Conservation (phyloP, 2,329 filamentous ascomycete species). For the Fusarium armeniacum region DNA sequence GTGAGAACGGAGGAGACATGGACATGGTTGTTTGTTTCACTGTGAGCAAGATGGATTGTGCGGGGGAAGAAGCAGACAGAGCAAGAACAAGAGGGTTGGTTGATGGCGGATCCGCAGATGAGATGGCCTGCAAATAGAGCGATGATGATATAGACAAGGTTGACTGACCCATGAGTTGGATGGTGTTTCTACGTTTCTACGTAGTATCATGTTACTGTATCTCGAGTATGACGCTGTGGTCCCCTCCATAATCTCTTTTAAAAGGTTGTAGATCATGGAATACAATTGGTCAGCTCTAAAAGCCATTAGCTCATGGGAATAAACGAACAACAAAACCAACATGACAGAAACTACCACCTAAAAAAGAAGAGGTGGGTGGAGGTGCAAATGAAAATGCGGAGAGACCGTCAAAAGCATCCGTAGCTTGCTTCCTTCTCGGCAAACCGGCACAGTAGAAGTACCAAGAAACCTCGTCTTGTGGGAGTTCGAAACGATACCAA, state of each 20-base stretch:
- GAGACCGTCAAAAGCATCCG: slow-evolving; percentile 24
- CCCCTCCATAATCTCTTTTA: background rate
- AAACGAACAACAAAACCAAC: background rate
- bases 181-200: background rate
- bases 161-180: background rate
- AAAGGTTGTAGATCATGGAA: slow-evolving; percentile 3
- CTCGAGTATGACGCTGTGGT: slow-evolving; percentile 17
- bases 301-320: slow-evolving; percentile 4
- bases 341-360: background rate
- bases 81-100: background rate
- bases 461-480: background rate
- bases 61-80: background rate
- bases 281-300: slow-evolving; percentile 11
- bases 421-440: slow-evolving; percentile 26
- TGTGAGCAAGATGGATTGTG: slow-evolving; percentile 1
- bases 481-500: background rate
- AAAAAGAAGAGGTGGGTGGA: slow-evolving; percentile 3
- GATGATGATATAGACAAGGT: background rate
- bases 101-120: slow-evolving; percentile 2
- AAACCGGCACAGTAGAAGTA: slow-evolving; percentile 36
- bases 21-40: slow-evolving; percentile 5
- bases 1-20: slow-evolving; percentile 27
- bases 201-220: background rate
- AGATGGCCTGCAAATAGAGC: background rate
- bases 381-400: slow-evolving; percentile 29